Evolutionary conservation across 2,329 filamentous ascomycete species (phyloP), one percentile per base, ranked within the genome.

Genomic region (Beauveria sp.): DNA sequence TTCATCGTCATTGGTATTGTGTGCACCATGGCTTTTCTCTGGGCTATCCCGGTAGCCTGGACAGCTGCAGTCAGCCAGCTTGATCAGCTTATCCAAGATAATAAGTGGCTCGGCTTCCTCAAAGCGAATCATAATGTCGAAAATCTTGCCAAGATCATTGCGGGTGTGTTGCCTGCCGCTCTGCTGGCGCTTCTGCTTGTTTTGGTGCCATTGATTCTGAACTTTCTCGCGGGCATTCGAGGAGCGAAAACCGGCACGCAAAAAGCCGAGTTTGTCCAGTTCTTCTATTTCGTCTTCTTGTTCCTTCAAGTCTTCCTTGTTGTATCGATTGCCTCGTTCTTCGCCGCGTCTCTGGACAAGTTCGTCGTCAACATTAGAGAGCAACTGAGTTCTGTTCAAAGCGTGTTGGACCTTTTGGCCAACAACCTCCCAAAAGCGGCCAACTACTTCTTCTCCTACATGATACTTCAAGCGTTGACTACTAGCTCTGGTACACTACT

Each of bases 371-470:
- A 82, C 28, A 66, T 81, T n/a, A 34, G 14, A 8, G 70, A 75
- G 10, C 45, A 71, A 24, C 63, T 81, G 3, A 50, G 70, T 3
- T 81, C 90, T 51, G 86, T 91, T 8, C 75, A 78, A n/a, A 81
- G 81, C 43, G 84, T 96, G 62, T 85, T 95, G 0, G 73, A 84
- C 20, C 80, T 89, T 0, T 77, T 99, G 30, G 93, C 93, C 0
- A 73, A 79, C 12, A 95, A 93, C 63, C 78, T 99, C 5, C 95
- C 95, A 2, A 89, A 86, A 67, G 88, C 93, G 0, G 89, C 91
- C 67, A 96, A 97, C 71, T 99, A 98, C 74, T 99, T 98, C 79
- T 98, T 97, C 80, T 93, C 91, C 1, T 99, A 99, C 81, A 93
- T 99, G 86, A 88, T 97, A 71, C 86, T 99, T 10, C 95, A 98